Evolutionary conservation across 2,329 filamentous ascomycete genomes (phyloP), one percentile per base, ranked within the genome.

Genomic region (Aspergillus phoenicis): DNA sequence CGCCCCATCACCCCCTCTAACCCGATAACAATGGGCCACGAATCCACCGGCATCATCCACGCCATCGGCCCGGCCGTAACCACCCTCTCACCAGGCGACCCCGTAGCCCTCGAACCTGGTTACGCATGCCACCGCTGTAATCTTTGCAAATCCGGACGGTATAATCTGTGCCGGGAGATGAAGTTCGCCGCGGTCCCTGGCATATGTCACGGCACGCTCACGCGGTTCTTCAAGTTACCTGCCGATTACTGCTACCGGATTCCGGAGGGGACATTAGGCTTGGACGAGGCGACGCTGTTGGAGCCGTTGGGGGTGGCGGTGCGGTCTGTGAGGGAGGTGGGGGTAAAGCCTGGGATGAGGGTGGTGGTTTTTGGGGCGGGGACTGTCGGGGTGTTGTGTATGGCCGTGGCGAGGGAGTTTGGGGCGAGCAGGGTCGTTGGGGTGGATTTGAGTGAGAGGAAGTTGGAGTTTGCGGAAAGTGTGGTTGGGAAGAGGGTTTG

Each of bases 381-480:
- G 0, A 91, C 91, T 1, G 90, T 97, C 2, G 93, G 93, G 1
- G 81, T 97, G 49, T 84, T 97, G 41, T 96, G 91, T 80, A 89
- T 88, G 39, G 91, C 91, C 10, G 92, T 96, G 2, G 91, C 91
- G 15, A 85, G 84, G 64, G 88, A 90, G 0, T 93, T 90, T 68
- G 93, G 93, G 28, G 93, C 93, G 0, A 83, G 82, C 60, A 93
- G 87, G 73, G 84, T 96, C 8, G 87, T 95, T 8, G 85, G 45
- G 2, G 45, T 28, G 7, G 45, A 49, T 49, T 6, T 49, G 11
- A 49, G 26, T 28, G 13, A 15, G 45, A 2, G 24, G 45, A 49
- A 28, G 15, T 26, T 49, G 6, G 45, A 6, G 24, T 49, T 49
- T 49, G 45, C 24, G 45, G 45, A 10, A 13, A 20, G 24, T 11